phyloP scores from a whole-genome alignment of 306 rosid genomes.

The Potentilla sterilis region DNA sequence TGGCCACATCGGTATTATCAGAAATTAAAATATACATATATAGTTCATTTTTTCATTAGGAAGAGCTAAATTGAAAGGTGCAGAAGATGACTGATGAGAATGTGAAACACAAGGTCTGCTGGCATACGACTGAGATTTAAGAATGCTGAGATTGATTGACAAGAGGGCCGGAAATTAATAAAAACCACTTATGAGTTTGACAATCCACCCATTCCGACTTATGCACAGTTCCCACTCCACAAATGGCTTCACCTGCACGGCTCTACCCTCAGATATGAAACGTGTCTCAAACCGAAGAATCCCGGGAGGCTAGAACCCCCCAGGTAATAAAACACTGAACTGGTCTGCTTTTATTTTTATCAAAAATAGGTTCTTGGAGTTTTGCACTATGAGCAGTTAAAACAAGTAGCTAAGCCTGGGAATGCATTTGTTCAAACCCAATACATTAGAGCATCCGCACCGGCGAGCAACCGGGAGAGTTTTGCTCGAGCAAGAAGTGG shows the following conservation, averaged over 20 bases:
- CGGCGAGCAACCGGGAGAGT: no score
- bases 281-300: neutral
- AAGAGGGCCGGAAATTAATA: neutral
- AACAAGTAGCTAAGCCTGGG: neutral
- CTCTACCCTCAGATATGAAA: neutral
- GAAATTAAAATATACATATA: no score
- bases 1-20: no score
- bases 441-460: no score
- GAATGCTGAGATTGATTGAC: neutral
- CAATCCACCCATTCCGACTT: neutral
- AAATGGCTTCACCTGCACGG: neutral
- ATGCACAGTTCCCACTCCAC: neutral
- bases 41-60: no score
- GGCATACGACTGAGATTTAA: neutral
- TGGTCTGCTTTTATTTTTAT: neutral
- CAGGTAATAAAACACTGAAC: no score
- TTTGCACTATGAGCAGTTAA: neutral
- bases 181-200: neutral
- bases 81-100: no score
- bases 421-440: neutral
- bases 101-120: no score
- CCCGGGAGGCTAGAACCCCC: neutral
- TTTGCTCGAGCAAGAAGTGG: no score
- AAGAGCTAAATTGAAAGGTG: no score
- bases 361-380: neutral